Evolutionary conservation across 305 asterid genomes (phyloP).

Genomic region (Salvia sclarea): DNA sequence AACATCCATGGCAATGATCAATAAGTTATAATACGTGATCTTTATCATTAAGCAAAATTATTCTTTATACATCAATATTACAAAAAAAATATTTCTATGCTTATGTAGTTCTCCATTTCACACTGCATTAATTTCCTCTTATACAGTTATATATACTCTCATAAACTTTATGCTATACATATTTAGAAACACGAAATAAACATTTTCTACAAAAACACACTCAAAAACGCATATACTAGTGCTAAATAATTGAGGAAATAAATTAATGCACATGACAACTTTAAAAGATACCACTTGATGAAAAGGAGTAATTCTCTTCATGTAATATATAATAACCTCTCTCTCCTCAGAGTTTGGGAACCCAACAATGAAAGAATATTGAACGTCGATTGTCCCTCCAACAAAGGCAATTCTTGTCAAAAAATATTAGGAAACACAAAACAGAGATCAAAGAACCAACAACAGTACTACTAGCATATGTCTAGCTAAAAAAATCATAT

Average conservation of each 20-base stretch:
- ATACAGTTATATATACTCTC: too few species aligned
- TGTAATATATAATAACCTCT: constrained; percentile 41
- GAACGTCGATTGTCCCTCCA: constrained; percentile 41
- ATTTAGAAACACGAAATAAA: too few species aligned
- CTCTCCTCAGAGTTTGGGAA: constrained; percentile 47
- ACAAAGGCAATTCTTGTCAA: constrained; percentile 29
- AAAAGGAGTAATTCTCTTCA: constrained; percentile 35
- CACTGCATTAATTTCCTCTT: too few species aligned
- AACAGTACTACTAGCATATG: neutral
- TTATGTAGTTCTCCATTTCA: too few species aligned
- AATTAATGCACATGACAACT: constrained; percentile 17
- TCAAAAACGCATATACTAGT: too few species aligned
- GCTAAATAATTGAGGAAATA: constrained; percentile 7
- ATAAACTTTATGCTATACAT: too few species aligned
- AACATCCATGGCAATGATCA: too few species aligned
- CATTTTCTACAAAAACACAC: too few species aligned
- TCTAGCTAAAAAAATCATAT: neutral
- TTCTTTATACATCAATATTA: neutral
- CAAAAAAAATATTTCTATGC: too few species aligned
- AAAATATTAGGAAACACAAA: constrained; percentile 10
- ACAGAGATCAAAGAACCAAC: constrained; percentile 2
- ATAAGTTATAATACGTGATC: too few species aligned
- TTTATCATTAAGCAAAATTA: neutral
- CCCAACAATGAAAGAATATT: constrained; percentile 37
- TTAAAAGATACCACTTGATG: constrained; percentile 27